Evolutionary conservation across 192 early-diverging fungal species (phyloP), one percentile per base, ranked within the genome.

Genomic region (Funneliformis geosporum): DNA sequence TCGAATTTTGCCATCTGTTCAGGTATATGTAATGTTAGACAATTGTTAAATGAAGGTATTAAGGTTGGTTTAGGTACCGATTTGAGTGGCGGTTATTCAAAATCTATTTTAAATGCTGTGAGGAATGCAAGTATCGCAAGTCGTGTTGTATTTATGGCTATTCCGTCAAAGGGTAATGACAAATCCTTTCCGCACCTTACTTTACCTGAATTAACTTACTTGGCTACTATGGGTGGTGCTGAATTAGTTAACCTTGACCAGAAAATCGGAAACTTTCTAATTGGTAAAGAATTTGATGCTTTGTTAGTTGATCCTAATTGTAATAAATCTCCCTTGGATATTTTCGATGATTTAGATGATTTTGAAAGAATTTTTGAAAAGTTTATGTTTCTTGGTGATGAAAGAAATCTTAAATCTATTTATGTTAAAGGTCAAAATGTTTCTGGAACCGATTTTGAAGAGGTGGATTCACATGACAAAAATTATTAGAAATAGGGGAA

Each of bases 21-120:
- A 33, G 97, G 97, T 25, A 83, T 94, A 14, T 90, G 92, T 60
- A 89, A 96, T 81, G 93, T 99, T 43, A 87, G 95, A 39, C 86
- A 89, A 69, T 86, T 96, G 77, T 73, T 97, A 44, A 74, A 85
- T 75, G 85, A 90, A 60, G 92, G 90, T 16, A 86, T 94, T 81
- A 95, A 94, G 76, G 93, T 97, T n/a, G 95, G 96, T 8, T 87
- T 99, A 60, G 97, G 97, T 43, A 99, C 95, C 12, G 97, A 99
- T 84, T 92, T 96, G 27, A 91, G 95, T 60, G 97, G 95, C 44
- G 97, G 97, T 27, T 96, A 91, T 81, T 84, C 91, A 5, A 93
- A 95, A 27, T 93, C 91, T 16, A 94, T 99, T 28, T 80, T 97
- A 60, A 94, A 97, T 78, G 93, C 95, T 55, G 94, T 97, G 83